phyloP scores from a whole-genome alignment of 2,329 filamentous ascomycete species.

The Diaporthe aspalathi region DNA sequence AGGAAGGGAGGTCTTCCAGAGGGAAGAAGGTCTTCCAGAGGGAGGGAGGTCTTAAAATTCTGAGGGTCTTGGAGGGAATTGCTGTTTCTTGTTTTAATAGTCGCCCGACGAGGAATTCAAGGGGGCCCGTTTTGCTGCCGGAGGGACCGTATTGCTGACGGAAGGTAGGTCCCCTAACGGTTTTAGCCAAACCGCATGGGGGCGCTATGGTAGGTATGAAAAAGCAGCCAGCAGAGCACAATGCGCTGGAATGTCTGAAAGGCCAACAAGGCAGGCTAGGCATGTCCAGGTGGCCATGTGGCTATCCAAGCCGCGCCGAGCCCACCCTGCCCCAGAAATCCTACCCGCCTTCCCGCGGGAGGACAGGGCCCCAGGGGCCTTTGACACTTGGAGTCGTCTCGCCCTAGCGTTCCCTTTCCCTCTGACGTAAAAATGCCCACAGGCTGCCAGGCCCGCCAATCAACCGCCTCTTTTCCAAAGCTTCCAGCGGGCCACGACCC shows the following conservation, averaged over 20 bases:
- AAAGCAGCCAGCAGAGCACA: background rate
- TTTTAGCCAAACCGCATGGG: no score
- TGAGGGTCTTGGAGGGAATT: no score
- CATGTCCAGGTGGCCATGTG: background rate
- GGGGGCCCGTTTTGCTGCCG: no score
- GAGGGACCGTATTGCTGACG: no score
- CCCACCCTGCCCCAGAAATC: background rate
- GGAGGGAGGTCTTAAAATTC: no score
- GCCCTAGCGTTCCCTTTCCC: constrained; percentile 24
- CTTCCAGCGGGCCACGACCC: background rate
- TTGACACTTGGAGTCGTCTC: constrained; percentile 19
- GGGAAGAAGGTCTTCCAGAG: no score
- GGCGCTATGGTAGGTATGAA: no score
- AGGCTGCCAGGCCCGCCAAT: constrained; percentile 24
- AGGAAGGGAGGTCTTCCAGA: no score
- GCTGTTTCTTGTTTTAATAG: no score
- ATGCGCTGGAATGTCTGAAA: constrained; percentile 2
- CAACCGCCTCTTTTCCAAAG: background rate
- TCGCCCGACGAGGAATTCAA: no score
- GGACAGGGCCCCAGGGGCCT: constrained; percentile 19
- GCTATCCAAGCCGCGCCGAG: background rate
- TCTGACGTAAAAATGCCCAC: constrained; percentile 24
- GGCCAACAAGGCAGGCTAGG: constrained; percentile 25
- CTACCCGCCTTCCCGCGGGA: background rate
- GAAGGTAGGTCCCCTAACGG: no score